These are phyloP conservation scores for Ophiocordyceps camponoti-floridani DNA, from an alignment of 2,329 filamentous ascomycete genomes.

Conservation along the genomic window DNA sequence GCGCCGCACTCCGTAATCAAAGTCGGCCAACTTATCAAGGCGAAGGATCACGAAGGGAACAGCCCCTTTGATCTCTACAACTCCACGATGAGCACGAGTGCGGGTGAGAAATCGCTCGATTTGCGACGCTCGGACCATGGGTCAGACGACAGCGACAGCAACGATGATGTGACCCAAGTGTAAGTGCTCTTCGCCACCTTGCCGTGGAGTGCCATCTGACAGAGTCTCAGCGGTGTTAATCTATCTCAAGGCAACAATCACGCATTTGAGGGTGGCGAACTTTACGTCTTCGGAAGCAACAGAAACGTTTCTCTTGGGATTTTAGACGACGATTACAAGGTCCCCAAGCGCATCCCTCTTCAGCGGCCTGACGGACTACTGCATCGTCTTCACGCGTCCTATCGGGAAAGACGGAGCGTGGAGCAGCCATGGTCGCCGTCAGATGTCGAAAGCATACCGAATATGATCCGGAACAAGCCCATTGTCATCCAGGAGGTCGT, in stretches of 20 bases:
- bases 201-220: constrained; percentile 1
- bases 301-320: constrained; percentile 86
- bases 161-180: constrained; percentile 9
- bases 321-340: constrained; percentile 90
- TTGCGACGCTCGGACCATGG: constrained; percentile 31
- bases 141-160: constrained; percentile 36
- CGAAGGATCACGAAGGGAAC: constrained; percentile 88
- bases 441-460: constrained; percentile 42
- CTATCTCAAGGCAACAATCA: constrained; percentile 4
- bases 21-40: constrained; percentile 67
- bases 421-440: constrained; percentile 11
- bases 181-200: constrained; percentile 7
- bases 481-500: constrained; percentile 64
- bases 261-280: constrained; percentile 48
- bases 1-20: constrained; percentile 40
- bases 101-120: constrained; percentile 31
- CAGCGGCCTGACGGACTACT: constrained; percentile 63
- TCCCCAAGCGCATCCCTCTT: constrained; percentile 66
- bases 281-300: constrained; percentile 92
- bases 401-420: constrained; percentile 29
- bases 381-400: constrained; percentile 53
- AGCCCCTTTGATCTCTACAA: constrained; percentile 90
- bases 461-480: constrained; percentile 51
- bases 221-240: constrained; percentile 6
- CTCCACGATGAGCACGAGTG: constrained; percentile 65